Conservation (phyloP, 2,329 filamentous ascomycete genomes). For the Ceratocystis smalleyi region DNA sequence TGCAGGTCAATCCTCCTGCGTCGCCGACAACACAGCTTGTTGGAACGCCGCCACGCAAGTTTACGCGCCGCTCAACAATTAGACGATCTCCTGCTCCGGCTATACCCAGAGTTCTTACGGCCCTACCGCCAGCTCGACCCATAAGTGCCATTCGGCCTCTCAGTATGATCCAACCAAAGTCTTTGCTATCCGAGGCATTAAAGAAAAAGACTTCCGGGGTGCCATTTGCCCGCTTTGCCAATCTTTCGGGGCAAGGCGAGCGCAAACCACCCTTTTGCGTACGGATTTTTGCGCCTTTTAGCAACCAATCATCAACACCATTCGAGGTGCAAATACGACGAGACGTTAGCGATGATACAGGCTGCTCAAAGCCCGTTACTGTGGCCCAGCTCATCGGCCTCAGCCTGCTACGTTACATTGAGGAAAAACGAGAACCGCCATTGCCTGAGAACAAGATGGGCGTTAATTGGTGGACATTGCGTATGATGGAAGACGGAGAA, state of each 20-base stretch:
- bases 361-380: slow-evolving; percentile 44
- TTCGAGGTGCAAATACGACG: slow-evolving; percentile 58
- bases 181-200: slow-evolving; percentile 54
- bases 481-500: slow-evolving; percentile 74
- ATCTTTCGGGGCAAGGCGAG: slow-evolving; percentile 63
- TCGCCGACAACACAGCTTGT: slow-evolving; percentile 43
- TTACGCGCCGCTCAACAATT: slow-evolving; percentile 47
- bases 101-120: slow-evolving; percentile 43
- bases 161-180: slow-evolving; percentile 54
- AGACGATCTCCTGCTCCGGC: slow-evolving; percentile 43
- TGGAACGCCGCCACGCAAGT: slow-evolving; percentile 46
- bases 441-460: slow-evolving; percentile 52
- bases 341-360: slow-evolving; percentile 51
- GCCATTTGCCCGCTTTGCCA: slow-evolving; percentile 62
- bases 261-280: slow-evolving; percentile 55
- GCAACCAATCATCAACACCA: slow-evolving; percentile 45
- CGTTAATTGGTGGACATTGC: slow-evolving; percentile 67
- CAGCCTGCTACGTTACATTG: slow-evolving; percentile 60
- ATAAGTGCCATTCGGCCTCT: slow-evolving; percentile 46
- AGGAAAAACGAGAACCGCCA: slow-evolving; percentile 56
- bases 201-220: slow-evolving; percentile 56
- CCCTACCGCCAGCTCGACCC: slow-evolving; percentile 55
- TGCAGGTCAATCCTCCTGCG: slow-evolving; percentile 29
- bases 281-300: slow-evolving; percentile 62
- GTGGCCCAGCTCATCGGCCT: slow-evolving; percentile 73